phyloP scores from a whole-genome alignment of 768 basidiomycete species.

The Xerocomellus dryophilus region DNA sequence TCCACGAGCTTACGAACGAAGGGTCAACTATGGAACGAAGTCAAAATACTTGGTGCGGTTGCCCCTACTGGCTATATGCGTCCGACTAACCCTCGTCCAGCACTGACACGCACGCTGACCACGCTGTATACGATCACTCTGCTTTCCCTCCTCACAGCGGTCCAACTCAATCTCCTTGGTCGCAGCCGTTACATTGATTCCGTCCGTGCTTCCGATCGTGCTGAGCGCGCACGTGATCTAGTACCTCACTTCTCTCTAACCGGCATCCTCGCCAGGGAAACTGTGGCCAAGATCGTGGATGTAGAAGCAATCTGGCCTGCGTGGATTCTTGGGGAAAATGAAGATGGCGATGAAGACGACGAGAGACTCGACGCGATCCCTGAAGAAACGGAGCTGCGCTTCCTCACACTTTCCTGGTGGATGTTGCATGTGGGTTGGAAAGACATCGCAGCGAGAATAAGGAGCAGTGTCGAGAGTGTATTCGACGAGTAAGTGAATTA shows the following conservation, averaged over 20 bases:
- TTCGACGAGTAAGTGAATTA: conserved; percentile 68
- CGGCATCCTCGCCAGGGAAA: conserved; percentile 25
- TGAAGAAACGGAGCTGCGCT: conserved; percentile 75
- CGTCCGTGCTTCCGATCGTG: conserved; percentile 56
- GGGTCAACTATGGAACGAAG: conserved; percentile 86
- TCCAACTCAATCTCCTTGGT: conserved; percentile 84
- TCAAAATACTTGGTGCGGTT: conserved; percentile 75
- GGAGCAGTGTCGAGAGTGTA: conserved; percentile 73
- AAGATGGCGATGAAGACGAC: conserved; percentile 28
- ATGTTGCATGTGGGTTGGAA: conserved; percentile 90
- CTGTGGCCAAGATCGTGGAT: conserved; percentile 26
- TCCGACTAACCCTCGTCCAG: conserved; percentile 38
- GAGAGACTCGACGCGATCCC: conserved; percentile 38
- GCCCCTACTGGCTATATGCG: conserved; percentile 14
- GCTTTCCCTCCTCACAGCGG: conserved; percentile 78
- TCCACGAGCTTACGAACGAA: conserved; percentile 49
- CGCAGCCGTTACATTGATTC: conserved; percentile 76
- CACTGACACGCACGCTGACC: conserved; percentile 84
- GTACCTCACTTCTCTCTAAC: conserved; percentile 33
- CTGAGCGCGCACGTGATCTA: conserved; percentile 48
- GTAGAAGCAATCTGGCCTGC: conserved; percentile 23
- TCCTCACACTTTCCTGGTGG: conserved; percentile 91
- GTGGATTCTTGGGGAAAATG: conserved; percentile 23
- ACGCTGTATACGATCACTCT: conserved; percentile 84
- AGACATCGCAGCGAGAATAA: conserved; percentile 69